These are phyloP conservation scores for Naganishia cerealis DNA, from an alignment of 1,284 basidiomycete genomes.

Conservation along the genomic window DNA sequence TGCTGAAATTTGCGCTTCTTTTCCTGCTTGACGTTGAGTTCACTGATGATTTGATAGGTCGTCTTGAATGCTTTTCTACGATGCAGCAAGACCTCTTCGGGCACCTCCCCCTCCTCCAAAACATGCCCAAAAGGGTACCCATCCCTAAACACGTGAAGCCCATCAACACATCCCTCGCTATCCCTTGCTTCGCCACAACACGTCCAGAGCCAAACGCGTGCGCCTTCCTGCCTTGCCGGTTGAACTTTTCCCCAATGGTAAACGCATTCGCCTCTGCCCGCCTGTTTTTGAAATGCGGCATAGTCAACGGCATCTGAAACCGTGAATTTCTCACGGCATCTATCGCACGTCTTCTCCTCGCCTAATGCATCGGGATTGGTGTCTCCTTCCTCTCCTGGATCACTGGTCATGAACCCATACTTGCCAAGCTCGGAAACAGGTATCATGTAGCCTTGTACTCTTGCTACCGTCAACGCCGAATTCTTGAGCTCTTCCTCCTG, in stretches of 20 bases:
- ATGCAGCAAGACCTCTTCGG: slow-evolving; percentile 68
- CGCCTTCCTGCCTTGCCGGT: slow-evolving; percentile 47
- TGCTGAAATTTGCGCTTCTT: slow-evolving; percentile 47
- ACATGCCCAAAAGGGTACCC: slow-evolving; percentile 58
- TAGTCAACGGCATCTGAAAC: slow-evolving; percentile 53
- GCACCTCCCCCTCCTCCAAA: slow-evolving; percentile 64
- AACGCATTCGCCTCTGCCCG: slow-evolving; percentile 66
- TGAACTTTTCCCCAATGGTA: slow-evolving; percentile 73
- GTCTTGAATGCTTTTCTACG: slow-evolving; percentile 69
- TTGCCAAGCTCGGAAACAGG: slow-evolving; percentile 62
- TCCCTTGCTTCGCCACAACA: slow-evolving; percentile 52
- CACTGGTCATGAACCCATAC: slow-evolving; percentile 71
- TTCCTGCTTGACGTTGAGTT: slow-evolving; percentile 30
- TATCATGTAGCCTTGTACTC: slow-evolving; percentile 64
- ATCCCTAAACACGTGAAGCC: slow-evolving; percentile 46
- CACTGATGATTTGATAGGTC: slow-evolving; percentile 48
- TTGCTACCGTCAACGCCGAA: slow-evolving; percentile 60
- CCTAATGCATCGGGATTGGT: slow-evolving; percentile 68
- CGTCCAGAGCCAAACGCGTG: slow-evolving; percentile 48
- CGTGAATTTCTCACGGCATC: slow-evolving; percentile 69
- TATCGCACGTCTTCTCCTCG: slow-evolving; percentile 67
- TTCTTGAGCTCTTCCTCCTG: slow-evolving; percentile 62
- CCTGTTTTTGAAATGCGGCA: slow-evolving; percentile 45
- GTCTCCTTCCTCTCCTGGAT: slow-evolving; percentile 66
- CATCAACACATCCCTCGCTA: slow-evolving; percentile 51